Conservation (phyloP, 2,329 filamentous ascomycete species). For the Penicillium rolfsii region DNA sequence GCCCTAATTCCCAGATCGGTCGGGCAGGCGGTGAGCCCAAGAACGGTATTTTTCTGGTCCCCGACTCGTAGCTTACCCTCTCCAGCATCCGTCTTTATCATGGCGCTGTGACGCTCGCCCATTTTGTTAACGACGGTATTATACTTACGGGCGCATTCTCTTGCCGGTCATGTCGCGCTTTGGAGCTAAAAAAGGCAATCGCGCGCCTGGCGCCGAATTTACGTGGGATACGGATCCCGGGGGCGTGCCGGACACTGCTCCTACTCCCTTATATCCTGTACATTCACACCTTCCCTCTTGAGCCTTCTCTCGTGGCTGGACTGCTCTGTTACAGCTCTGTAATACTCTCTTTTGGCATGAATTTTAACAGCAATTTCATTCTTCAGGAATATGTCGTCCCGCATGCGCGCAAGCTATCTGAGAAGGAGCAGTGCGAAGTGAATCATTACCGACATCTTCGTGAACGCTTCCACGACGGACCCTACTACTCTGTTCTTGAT, state of each 20-base stretch:
- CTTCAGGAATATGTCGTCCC: constrained; percentile 45
- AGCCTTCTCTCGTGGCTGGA: neutral
- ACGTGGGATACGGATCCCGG: constrained; percentile 45
- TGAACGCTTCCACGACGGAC: constrained; percentile 61
- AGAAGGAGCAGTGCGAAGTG: constrained; percentile 53
- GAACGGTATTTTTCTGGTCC: constrained; percentile 24
- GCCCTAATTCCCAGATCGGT: constrained; percentile 15
- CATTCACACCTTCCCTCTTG: constrained; percentile 22
- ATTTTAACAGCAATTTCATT: neutral
- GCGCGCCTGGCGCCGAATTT: constrained; percentile 47
- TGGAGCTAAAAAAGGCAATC: constrained; percentile 43
- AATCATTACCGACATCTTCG: constrained; percentile 57
- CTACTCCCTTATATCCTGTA: constrained; percentile 54
- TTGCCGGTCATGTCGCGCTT: constrained; percentile 43
- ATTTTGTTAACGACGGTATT: neutral
- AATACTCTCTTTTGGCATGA: neutral
- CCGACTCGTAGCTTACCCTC: constrained; percentile 9
- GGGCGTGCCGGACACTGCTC: constrained; percentile 48
- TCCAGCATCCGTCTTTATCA: constrained; percentile 6
- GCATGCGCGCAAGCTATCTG: constrained; percentile 36
- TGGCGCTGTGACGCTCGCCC: constrained; percentile 10
- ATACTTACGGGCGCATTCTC: neutral
- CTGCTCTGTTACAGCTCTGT: neutral
- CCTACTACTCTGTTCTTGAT: constrained; percentile 60
- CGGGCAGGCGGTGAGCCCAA: constrained; percentile 24